phyloP scores from a whole-genome alignment of 2,329 filamentous ascomycete genomes.

The Monosporascus sp. region DNA sequence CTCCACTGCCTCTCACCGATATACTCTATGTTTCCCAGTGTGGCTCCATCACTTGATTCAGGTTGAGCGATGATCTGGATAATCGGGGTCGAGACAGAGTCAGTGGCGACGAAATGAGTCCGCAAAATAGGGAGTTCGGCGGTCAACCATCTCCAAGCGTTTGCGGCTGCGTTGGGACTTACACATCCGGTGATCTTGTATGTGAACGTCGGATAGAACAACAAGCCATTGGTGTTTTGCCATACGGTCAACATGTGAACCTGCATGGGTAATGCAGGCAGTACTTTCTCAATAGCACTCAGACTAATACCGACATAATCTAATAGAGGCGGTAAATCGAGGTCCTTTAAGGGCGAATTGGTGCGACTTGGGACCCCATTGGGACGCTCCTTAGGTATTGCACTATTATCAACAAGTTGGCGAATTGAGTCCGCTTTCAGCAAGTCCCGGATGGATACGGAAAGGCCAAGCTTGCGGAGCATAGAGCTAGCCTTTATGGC shows the following conservation, averaged over 20 bases:
- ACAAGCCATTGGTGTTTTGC: constrained; percentile 57
- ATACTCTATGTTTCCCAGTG: constrained; percentile 3
- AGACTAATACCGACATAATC: constrained; percentile 32
- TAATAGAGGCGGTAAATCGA: constrained; percentile 37
- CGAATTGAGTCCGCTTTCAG: constrained; percentile 59
- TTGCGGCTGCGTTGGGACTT: constrained; percentile 35
- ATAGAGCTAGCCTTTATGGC: constrained; percentile 77
- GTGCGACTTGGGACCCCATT: not conserved
- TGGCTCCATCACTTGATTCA: constrained; percentile 25
- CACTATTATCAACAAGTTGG: constrained; percentile 48
- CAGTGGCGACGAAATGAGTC: constrained; percentile 57
- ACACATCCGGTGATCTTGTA: constrained; percentile 46
- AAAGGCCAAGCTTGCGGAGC: constrained; percentile 57
- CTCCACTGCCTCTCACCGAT: constrained; percentile 15
- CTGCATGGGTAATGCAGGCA: constrained; percentile 74
- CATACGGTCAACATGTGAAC: constrained; percentile 74
- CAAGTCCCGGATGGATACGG: constrained; percentile 65
- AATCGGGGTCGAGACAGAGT: constrained; percentile 42
- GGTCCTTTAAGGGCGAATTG: constrained; percentile 23
- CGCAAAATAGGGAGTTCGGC: constrained; percentile 58
- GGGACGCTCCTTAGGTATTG: not conserved
- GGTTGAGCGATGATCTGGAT: constrained; percentile 55
- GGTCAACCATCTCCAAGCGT: constrained; percentile 58
- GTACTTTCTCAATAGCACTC: constrained; percentile 45
- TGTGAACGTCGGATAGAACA: constrained; percentile 71